Conservation (phyloP, 345 rosid genomes). For the Reutealis trisperma region DNA sequence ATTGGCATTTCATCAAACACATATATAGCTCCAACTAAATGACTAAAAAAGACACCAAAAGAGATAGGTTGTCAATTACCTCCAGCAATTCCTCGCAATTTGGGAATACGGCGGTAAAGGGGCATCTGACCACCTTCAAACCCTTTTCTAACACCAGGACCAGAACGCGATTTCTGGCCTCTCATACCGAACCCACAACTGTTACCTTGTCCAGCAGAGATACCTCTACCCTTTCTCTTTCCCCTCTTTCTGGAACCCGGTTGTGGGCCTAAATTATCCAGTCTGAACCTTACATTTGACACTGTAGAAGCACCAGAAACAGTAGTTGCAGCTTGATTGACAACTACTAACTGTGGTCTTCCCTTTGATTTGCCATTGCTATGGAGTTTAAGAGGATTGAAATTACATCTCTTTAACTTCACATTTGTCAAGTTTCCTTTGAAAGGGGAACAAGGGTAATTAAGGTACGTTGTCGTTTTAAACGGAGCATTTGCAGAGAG, state of each 20-base stretch:
- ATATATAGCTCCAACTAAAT: not conserved
- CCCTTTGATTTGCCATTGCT: conserved; percentile 1
- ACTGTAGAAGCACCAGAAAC: conserved; percentile 15
- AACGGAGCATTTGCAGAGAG: not conserved
- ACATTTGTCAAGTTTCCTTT: conserved; percentile 12
- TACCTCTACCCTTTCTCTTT: conserved; percentile 94
- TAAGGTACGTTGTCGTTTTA: not conserved
- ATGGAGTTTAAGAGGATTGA: not conserved
- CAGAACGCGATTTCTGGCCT: conserved; percentile 97
- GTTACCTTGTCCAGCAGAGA: conserved; percentile 84
- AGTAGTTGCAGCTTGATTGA: conserved; percentile 36
- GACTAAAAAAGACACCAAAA: not conserved
- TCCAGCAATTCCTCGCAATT: conserved; percentile 94
- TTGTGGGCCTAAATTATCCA: conserved; percentile 83
- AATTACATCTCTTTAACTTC: conserved; percentile 2
- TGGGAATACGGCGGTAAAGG: conserved; percentile 86
- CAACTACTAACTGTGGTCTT: conserved; percentile 24
- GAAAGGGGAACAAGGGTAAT: conserved; percentile 15
- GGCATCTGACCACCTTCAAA: conserved; percentile 99
- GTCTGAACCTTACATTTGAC: conserved; percentile 51
- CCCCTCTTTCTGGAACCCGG: conserved; percentile 85
- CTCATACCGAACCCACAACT: conserved; percentile 98
- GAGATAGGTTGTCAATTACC: conserved; percentile 36
- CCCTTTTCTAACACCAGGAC: conserved; percentile 83
- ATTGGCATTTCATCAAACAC: conserved; percentile 3